Evolutionary conservation across 1,139 yeast genomes (phyloP).

Genomic region (Debaryomyces udenii): DNA sequence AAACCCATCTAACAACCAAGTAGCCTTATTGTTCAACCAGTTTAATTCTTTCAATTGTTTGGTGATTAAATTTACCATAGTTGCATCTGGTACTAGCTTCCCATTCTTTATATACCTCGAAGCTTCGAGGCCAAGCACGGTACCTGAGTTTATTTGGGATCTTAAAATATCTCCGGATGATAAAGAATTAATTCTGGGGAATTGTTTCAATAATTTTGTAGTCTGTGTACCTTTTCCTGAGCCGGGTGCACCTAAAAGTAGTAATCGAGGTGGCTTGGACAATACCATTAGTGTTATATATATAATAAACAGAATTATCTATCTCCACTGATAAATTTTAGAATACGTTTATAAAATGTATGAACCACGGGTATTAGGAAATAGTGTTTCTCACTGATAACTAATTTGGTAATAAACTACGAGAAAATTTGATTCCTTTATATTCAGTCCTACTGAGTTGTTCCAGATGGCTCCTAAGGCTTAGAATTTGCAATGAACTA

Average conservation of each 20-base stretch:
- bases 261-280: conserved; percentile 57
- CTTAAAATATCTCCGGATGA: conserved; percentile 88
- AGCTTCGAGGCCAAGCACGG: conserved; percentile 64
- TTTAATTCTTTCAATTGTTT: conserved; percentile 45
- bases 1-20: conserved; percentile 89
- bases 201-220: conserved; percentile 56
- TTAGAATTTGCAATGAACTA: too few species aligned
- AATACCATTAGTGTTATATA: conserved; percentile 8
- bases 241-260: conserved; percentile 91
- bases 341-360: too few species aligned
- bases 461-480: too few species aligned
- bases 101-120: conserved; percentile 62
- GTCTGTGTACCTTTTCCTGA: conserved; percentile 94
- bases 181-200: conserved; percentile 55
- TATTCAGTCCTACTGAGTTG: too few species aligned
- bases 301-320: too few species aligned
- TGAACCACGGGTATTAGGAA: too few species aligned
- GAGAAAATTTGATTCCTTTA: too few species aligned
- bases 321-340: too few species aligned
- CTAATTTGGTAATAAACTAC: too few species aligned
- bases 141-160: conserved; percentile 57
- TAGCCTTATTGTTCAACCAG: conserved; percentile 50
- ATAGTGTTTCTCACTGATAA: too few species aligned
- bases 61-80: conserved; percentile 64
- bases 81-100: conserved; percentile 68